A percentile compares a stretch with the other conserved stretches of the same genome.
Evolutionary conservation across 2,329 filamentous ascomycete species (phyloP).

Genomic region (Bipolaris sorokiniana): DNA sequence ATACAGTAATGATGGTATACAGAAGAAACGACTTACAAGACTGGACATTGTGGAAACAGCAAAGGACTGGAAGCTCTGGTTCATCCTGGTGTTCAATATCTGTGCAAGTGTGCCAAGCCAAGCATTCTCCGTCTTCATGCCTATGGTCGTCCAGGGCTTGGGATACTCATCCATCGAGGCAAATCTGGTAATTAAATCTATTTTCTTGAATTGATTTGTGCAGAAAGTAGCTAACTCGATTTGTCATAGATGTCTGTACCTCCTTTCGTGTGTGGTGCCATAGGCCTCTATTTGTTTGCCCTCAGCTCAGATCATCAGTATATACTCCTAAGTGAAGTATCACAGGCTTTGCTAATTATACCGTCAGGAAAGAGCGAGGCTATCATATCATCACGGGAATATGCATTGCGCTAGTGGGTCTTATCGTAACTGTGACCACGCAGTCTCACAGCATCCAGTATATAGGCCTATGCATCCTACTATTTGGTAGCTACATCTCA

Average conservation of each 20-base stretch:
- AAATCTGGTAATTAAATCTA: slow-evolving; percentile 21
- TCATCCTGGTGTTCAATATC: slow-evolving; percentile 47
- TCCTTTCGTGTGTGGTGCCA: slow-evolving; percentile 55
- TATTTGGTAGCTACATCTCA: slow-evolving; percentile 33
- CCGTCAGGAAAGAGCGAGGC: slow-evolving; percentile 19
- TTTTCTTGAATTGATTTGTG: background rate
- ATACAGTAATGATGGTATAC: slow-evolving; percentile 2
- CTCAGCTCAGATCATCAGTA: slow-evolving; percentile 52
- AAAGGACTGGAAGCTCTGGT: slow-evolving; percentile 33
- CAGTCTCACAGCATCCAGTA: slow-evolving; percentile 17
- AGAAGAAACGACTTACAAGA: slow-evolving; percentile 19
- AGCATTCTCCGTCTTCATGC: slow-evolving; percentile 52
- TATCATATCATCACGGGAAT: slow-evolving; percentile 55
- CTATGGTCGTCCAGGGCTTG: slow-evolving; percentile 54
- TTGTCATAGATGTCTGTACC: slow-evolving; percentile 51
- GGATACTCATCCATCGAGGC: slow-evolving; percentile 25
- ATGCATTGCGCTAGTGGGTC: slow-evolving; percentile 49
- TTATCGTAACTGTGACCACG: slow-evolving; percentile 23
- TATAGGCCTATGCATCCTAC: slow-evolving; percentile 29
- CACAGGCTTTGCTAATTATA: background rate
- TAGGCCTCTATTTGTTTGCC: slow-evolving; percentile 54
- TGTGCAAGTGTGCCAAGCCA: slow-evolving; percentile 51
- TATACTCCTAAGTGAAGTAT: background rate
- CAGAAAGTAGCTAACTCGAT: background rate
- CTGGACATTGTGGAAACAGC: slow-evolving; percentile 26